Evolutionary conservation across 805 yeast species (phyloP).

Genomic region (Candida mattraensis): DNA sequence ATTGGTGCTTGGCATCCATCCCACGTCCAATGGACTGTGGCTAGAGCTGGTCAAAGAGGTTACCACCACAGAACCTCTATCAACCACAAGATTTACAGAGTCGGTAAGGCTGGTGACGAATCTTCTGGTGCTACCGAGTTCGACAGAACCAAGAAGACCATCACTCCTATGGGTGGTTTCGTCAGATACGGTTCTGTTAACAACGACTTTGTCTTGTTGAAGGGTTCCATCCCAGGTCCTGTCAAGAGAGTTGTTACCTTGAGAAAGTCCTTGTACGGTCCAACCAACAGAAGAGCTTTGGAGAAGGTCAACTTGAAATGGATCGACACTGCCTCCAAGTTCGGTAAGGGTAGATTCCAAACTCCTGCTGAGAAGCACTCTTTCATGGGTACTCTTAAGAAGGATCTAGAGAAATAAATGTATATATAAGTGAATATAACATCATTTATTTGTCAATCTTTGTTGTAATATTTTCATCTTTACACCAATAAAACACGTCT

Average conservation of each 20-base stretch:
- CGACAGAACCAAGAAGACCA: constrained; percentile 99
- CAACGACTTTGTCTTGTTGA: constrained; percentile 95
- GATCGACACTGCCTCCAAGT: constrained; percentile 99
- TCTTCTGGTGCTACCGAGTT: constrained; percentile 93
- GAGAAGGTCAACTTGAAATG: constrained; percentile 97
- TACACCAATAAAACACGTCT: too few species aligned
- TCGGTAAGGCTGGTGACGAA: constrained; percentile 96
- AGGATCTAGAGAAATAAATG: constrained; percentile 61
- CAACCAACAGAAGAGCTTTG: constrained; percentile 96
- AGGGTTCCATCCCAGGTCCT: constrained; percentile 99
- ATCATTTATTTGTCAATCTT: constrained; percentile 5
- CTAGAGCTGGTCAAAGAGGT: constrained; percentile 99
- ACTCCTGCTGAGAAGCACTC: constrained; percentile 99
- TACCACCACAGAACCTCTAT: constrained; percentile 99
- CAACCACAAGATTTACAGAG: constrained; percentile 99
- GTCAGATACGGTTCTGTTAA: constrained; percentile 98
- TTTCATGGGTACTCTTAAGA: constrained; percentile 99
- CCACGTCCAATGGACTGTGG: constrained; percentile 99
- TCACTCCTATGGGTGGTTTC: constrained; percentile 99
- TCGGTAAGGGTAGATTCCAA: constrained; percentile 99
- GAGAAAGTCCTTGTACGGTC: constrained; percentile 97
- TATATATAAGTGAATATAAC: constrained; percentile 5
- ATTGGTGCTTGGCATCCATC: constrained; percentile 99
- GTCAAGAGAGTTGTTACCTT: constrained; percentile 99
- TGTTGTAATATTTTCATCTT: not conserved